A percentile compares a stretch with the other conserved stretches of the same genome.
Conservation (phyloP, 495 filamentous ascomycete species). For the Talaromyces trachyspermus region DNA sequence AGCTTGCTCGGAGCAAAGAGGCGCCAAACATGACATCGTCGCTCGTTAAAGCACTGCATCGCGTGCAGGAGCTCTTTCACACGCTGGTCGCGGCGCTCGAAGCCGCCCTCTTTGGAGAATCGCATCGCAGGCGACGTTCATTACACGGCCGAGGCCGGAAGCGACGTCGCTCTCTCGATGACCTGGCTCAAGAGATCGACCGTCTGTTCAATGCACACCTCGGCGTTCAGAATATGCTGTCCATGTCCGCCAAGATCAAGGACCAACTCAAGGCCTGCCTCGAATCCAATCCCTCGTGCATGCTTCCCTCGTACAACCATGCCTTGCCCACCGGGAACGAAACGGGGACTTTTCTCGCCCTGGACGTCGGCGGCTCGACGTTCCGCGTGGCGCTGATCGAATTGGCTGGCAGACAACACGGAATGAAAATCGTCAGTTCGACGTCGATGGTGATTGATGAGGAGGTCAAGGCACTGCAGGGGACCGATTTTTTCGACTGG, state of each 20-base stretch:
- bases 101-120: slow-evolving; percentile 39
- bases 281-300: slow-evolving; percentile 47
- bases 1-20: slow-evolving; percentile 6
- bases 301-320: slow-evolving; percentile 61
- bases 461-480: slow-evolving; percentile 43
- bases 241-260: slow-evolving; percentile 52
- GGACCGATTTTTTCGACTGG: slow-evolving; percentile 59
- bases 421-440: slow-evolving; percentile 44
- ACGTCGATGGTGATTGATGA: slow-evolving; percentile 48
- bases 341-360: slow-evolving; percentile 50
- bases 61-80: slow-evolving; percentile 48
- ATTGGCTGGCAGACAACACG: slow-evolving; percentile 41
- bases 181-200: slow-evolving; percentile 44
- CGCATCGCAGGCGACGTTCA: slow-evolving; percentile 24
- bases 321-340: slow-evolving; percentile 54
- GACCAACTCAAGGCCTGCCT: slow-evolving; percentile 50
- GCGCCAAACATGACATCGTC: slow-evolving; percentile 29
- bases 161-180: slow-evolving; percentile 42
- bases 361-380: slow-evolving; percentile 63
- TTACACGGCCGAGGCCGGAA: slow-evolving; percentile 28
- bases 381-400: slow-evolving; percentile 57
- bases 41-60: slow-evolving; percentile 38
- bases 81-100: slow-evolving; percentile 44
- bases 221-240: slow-evolving; percentile 34
- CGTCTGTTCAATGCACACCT: slow-evolving; percentile 40